A percentile compares a stretch with the other conserved stretches of the same genome.
Evolutionary conservation across 306 rosid genomes (phyloP).

Genomic region (Mimosa bimucronata): DNA sequence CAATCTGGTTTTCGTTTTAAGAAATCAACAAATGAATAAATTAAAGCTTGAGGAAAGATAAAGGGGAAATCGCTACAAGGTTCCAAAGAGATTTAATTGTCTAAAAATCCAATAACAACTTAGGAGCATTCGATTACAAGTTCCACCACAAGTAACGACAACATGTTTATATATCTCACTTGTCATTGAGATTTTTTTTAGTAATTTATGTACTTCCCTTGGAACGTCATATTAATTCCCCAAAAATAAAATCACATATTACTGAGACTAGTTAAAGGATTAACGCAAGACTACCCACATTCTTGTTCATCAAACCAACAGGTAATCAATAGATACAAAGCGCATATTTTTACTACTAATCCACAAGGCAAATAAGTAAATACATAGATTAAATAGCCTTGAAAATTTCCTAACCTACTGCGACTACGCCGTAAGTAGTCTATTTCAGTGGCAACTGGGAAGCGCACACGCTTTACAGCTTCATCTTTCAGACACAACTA

Average conservation of each 20-base stretch:
- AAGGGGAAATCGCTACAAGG: background rate
- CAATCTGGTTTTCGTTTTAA: background rate
- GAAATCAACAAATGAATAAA: background rate
- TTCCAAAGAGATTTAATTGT: no score
- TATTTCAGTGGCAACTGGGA: background rate
- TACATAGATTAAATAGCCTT: background rate
- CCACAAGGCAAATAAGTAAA: background rate
- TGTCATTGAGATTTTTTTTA: no score
- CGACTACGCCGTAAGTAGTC: background rate
- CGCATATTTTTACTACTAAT: background rate
- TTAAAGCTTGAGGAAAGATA: background rate
- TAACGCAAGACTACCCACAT: background rate
- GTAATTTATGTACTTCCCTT: no score
- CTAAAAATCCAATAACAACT: no score
- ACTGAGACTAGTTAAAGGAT: background rate
- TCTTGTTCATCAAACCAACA: background rate
- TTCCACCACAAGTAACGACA: no score
- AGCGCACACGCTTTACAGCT: background rate
- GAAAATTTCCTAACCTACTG: background rate
- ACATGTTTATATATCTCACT: no score
- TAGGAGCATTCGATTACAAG: no score
- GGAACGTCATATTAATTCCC: no score
- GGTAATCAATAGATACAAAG: background rate
- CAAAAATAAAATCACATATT: background rate
- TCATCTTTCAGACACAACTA: slow-evolving; percentile 14